Conservation (phyloP, 345 rosid genomes). For the Syzygium oleosum region DNA sequence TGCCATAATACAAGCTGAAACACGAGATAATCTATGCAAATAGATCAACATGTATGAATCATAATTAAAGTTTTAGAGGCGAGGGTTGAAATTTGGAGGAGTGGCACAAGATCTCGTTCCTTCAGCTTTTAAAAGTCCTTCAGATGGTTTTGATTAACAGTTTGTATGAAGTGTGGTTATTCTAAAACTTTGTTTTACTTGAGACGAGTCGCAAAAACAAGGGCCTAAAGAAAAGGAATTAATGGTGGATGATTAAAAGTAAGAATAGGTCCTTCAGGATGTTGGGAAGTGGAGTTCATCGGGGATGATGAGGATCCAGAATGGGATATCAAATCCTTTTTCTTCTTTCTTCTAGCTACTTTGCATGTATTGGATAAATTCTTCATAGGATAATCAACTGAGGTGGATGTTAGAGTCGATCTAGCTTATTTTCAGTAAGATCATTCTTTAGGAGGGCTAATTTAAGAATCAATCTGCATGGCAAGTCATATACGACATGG, state of each 20-base stretch:
- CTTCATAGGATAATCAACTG: background rate
- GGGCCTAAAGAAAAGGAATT: background rate
- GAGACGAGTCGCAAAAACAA: background rate
- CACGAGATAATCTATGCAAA: background rate
- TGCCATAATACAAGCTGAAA: background rate
- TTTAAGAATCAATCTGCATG: background rate
- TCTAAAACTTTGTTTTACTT: background rate
- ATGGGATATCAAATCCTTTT: background rate
- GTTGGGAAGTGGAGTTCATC: background rate
- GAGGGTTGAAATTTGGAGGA: background rate
- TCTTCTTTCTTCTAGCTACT: background rate
- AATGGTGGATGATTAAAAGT: background rate
- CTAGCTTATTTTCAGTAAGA: background rate
- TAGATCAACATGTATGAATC: background rate
- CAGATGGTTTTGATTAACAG: background rate
- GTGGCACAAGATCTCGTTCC: background rate
- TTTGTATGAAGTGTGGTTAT: background rate
- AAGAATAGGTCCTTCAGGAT: background rate
- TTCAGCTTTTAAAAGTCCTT: background rate
- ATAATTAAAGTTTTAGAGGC: background rate
- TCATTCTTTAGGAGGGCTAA: background rate
- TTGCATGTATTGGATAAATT: background rate
- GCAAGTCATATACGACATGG: background rate
- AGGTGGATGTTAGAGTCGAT: background rate
- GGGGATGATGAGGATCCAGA: background rate